These are phyloP conservation scores for Pichia occidentalis DNA, from an alignment of 805 yeast species.

Conservation along the genomic window DNA sequence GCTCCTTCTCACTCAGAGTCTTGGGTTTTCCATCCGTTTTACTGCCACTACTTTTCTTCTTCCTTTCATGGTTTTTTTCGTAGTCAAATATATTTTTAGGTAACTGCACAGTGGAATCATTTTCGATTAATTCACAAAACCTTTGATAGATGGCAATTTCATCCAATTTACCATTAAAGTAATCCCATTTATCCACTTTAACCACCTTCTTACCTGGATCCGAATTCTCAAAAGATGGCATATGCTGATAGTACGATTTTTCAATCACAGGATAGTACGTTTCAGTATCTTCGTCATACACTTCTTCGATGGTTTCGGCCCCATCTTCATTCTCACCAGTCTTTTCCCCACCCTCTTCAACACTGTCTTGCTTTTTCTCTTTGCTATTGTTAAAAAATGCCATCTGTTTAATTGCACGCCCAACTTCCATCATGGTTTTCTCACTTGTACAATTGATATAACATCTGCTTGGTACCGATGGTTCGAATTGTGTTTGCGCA, in stretches of 20 bases:
- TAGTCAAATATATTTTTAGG: slow-evolving; percentile 6
- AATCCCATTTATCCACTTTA: slow-evolving; percentile 9
- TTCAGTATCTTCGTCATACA: slow-evolving; percentile 15
- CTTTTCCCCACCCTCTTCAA: slow-evolving; percentile 2
- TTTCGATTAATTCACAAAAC: slow-evolving; percentile 1
- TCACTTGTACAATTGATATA: slow-evolving; percentile 33
- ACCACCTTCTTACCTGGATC: slow-evolving; percentile 6
- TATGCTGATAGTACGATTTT: slow-evolving; percentile 29
- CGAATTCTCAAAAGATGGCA: slow-evolving; percentile 19
- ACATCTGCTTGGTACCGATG: slow-evolving; percentile 36
- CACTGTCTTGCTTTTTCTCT: too few species aligned
- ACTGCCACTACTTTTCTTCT: slow-evolving; percentile 13
- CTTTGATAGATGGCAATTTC: slow-evolving; percentile 2
- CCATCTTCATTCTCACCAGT: background rate
- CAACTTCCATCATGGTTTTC: slow-evolving; percentile 25
- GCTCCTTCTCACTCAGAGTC: background rate
- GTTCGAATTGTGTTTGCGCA: slow-evolving; percentile 33
- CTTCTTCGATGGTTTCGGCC: background rate
- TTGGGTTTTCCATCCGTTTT: slow-evolving; percentile 3
- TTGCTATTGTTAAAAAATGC: too few species aligned
- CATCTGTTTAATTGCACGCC: slow-evolving; percentile 20
- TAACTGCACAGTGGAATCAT: background rate
- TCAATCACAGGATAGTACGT: slow-evolving; percentile 31
- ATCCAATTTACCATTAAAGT: slow-evolving; percentile 2
- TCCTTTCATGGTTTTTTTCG: slow-evolving; percentile 1